Evolutionary conservation across 306 rosid species (phyloP), one percentile per base, ranked within the genome.

Genomic region (Cucurbita ficifolia): DNA sequence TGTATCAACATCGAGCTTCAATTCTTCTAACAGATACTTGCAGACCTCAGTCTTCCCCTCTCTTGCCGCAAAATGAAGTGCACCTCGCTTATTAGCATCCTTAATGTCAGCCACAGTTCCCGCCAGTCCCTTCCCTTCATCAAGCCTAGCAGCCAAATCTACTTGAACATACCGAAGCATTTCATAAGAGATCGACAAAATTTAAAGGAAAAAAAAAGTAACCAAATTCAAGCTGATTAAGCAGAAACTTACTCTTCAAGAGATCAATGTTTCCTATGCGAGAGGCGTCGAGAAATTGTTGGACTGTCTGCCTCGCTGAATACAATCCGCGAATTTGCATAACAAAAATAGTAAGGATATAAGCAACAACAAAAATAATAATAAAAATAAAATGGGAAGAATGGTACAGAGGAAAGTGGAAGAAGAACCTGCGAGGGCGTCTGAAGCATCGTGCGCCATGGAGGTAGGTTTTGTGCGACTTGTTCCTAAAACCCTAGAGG

Each of bases 51-150:
- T 89, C 75, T 91, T 84, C 53, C 97, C 97, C 76, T 91, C 96
- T 2, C 87, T 86, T 3, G 99, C 92, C 0, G 99, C 96, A 58
- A 94, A 94, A 77, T 91, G 99, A 36, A 94, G 85, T 5, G 99
- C 99, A 10, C 96, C 96, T 51, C 99, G 85, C 76, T 94, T 89
- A 82, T 94, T 91, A 38, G 96, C 99, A 64, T 94, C 99, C 77
- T 89, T 89, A 13, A 94, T 84, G 42, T 88, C 92, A 18, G 87
- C 90, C 75, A 91, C 88, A 1, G 96, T 85, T 80, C 81, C 84
- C 0, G 86, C 36, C 78, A 94, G 76, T 53, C 87, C 96, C 65
- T 86, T 85, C 1, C 91, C 91, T 53, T 94, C 99, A 35, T 88
- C 90, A 38, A 94, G 89, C 58, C 89, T 87, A 52, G 52, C 48